Conservation (phyloP, 257 asterid genomes). For the Penstemon newberryi region DNA sequence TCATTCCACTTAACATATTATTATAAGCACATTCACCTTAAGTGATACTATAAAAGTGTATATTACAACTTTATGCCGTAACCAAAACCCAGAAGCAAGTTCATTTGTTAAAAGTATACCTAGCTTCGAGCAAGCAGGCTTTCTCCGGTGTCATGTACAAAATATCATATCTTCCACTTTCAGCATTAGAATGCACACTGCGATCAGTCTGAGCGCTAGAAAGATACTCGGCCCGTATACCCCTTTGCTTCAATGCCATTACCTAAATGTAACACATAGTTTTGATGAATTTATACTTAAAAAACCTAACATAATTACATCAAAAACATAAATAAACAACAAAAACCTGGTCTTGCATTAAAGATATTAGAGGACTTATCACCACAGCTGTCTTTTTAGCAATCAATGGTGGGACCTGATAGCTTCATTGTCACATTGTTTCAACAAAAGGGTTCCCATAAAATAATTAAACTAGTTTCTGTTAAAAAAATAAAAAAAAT, state of each 20-base stretch:
- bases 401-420: constrained; percentile 88
- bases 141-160: constrained; percentile 90
- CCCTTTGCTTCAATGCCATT: constrained; percentile 90
- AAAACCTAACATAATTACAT: not conserved
- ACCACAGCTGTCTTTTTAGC: constrained; percentile 75
- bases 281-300: not conserved
- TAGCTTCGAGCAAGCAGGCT: constrained; percentile 59
- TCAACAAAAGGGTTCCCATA: constrained; percentile 10
- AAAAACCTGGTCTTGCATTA: constrained; percentile 95
- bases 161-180: constrained; percentile 63
- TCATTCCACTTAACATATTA: not conserved
- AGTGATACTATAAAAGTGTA: not conserved
- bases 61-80: constrained; percentile 8
- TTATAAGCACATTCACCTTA: constrained; percentile 13
- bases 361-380: constrained; percentile 86
- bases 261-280: constrained; percentile 47
- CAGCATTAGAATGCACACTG: constrained; percentile 59
- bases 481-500: not conserved
- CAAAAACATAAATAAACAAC: constrained; percentile 15
- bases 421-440: constrained; percentile 47
- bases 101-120: constrained; percentile 38
- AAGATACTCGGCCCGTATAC: constrained; percentile 76
- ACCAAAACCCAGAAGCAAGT: constrained; percentile 17
- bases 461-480: not conserved
- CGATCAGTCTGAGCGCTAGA: constrained; percentile 80